Conservation (phyloP, 208 protist species). For the Zelonia costaricensis region DNA sequence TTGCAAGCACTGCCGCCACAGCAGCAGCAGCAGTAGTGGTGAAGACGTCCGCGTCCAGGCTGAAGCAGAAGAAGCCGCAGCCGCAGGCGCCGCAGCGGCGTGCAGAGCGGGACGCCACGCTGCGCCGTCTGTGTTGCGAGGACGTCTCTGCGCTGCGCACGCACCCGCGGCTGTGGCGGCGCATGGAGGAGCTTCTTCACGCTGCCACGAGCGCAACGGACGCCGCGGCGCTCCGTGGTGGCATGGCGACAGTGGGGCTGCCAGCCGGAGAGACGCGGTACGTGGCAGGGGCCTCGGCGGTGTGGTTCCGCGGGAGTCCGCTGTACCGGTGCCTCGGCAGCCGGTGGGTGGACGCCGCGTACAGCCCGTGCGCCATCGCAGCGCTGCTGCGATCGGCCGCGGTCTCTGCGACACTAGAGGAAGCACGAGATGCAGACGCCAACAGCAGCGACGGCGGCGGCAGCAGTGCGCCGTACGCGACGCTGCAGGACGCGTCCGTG, state of each 20-base stretch:
- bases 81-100: background rate
- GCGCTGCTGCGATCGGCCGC: slow-evolving; percentile 50
- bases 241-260: slow-evolving; percentile 33
- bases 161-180: slow-evolving; percentile 18
- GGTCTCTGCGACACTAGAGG: slow-evolving; percentile 32
- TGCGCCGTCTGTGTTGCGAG: slow-evolving; percentile 34
- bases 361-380: slow-evolving; percentile 7
- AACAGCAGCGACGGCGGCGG: background rate
- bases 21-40: too few species aligned
- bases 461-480: slow-evolving; percentile 1
- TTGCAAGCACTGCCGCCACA: too few species aligned
- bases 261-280: slow-evolving; percentile 9
- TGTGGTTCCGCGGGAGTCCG: slow-evolving; percentile 36
- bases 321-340: slow-evolving; percentile 27
- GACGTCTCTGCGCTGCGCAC: slow-evolving; percentile 30
- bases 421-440: slow-evolving; percentile 4
- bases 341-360: background rate
- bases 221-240: slow-evolving; percentile 38
- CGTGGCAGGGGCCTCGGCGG: slow-evolving; percentile 10
- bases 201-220: slow-evolving; percentile 30
- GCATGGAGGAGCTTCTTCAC: slow-evolving; percentile 41
- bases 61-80: too few species aligned
- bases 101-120: slow-evolving; percentile 6
- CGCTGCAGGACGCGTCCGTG: background rate
- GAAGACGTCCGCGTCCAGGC: too few species aligned